Conservation (phyloP, 495 filamentous ascomycete species). For the Aspergillus homomorphus region DNA sequence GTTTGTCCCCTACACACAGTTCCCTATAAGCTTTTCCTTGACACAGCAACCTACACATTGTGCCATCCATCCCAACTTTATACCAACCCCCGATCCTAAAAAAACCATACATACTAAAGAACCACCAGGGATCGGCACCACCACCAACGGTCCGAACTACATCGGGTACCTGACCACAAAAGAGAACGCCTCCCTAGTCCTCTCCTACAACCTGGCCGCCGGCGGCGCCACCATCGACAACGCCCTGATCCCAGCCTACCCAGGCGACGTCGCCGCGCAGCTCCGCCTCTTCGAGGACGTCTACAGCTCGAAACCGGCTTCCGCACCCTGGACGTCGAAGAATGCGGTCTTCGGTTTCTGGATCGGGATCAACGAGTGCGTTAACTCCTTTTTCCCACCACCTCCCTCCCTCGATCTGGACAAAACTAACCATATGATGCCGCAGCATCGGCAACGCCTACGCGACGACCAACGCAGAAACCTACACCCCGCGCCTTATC, state of each 20-base stretch:
- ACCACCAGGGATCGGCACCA: conserved; percentile 44
- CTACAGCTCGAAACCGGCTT: conserved; percentile 30
- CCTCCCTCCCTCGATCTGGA: neutral
- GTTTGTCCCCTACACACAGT: no score
- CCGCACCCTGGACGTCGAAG: conserved; percentile 57
- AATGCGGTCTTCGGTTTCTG: conserved; percentile 67
- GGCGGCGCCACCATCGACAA: conserved; percentile 57
- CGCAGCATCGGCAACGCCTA: conserved; percentile 60
- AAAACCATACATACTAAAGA: neutral
- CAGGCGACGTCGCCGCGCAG: conserved; percentile 31
- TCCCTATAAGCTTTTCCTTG: no score
- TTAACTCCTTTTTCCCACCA: neutral
- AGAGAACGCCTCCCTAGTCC: conserved; percentile 50
- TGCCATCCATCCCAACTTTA: neutral
- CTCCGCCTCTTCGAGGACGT: conserved; percentile 27
- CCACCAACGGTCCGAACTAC: conserved; percentile 51
- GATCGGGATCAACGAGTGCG: conserved; percentile 75
- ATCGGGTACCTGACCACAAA: conserved; percentile 54
- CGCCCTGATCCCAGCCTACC: conserved; percentile 34
- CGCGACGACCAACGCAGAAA: conserved; percentile 38
- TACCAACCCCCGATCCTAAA: neutral
- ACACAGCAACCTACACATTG: neutral
- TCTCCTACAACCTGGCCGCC: conserved; percentile 55
- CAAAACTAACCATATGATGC: neutral
- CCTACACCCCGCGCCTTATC: conserved; percentile 54